Evolutionary conservation across 345 rosid genomes (phyloP).

Genomic region (Gossypium thurberi): DNA sequence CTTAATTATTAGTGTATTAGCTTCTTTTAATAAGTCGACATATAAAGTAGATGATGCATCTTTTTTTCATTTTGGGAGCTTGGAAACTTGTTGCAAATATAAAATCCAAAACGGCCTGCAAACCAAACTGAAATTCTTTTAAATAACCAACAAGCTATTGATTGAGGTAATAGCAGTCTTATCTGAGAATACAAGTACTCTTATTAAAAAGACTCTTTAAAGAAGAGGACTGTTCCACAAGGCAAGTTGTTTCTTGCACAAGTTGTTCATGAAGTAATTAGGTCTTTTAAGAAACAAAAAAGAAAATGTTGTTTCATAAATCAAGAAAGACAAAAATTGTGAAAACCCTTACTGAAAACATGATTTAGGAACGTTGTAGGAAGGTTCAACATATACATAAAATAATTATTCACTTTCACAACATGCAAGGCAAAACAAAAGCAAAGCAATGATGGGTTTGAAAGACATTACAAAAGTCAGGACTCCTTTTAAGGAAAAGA

Average conservation of each 20-base stretch:
- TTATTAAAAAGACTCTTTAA: neutral
- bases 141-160: neutral
- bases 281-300: neutral
- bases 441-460: neutral
- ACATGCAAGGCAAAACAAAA: neutral
- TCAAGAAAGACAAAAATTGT: neutral
- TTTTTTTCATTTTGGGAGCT: neutral
- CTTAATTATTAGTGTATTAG: no score
- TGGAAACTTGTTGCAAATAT: neutral
- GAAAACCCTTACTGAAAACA: neutral
- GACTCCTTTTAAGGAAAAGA: neutral
- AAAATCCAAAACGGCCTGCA: neutral
- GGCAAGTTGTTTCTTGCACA: neutral
- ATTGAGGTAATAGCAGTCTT: no score
- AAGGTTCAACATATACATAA: neutral
- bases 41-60: neutral
- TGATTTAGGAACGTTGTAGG: neutral
- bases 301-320: neutral
- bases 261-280: neutral
- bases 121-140: neutral
- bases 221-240: neutral
- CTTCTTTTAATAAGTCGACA: neutral
- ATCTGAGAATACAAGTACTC: no score
- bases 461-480: neutral
- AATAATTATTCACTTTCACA: neutral